Conservation (phyloP, 2,329 filamentous ascomycete species). For the Didymella arachidicola region DNA sequence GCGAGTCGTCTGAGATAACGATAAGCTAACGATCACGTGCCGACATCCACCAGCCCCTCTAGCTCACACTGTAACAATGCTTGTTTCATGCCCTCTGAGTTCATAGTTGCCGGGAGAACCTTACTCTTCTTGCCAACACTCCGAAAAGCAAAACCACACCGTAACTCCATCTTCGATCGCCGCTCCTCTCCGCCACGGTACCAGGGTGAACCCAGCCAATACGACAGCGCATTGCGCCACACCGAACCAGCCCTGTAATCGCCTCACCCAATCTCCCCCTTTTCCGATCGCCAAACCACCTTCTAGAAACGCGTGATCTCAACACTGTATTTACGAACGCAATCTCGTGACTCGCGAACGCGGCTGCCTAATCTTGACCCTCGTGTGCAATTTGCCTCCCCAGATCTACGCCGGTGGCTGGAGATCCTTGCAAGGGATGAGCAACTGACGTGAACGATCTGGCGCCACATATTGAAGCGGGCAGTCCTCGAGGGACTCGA, state of each 20-base stretch:
- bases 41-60: neutral
- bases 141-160: constrained; percentile 16
- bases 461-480: constrained; percentile 20
- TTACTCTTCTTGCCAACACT: constrained; percentile 3
- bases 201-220: constrained; percentile 22
- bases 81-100: neutral
- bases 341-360: constrained; percentile 10
- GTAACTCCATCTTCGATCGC: constrained; percentile 17
- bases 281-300: constrained; percentile 19
- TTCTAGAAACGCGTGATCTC: constrained; percentile 21
- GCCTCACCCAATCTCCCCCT: constrained; percentile 22
- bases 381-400: constrained; percentile 21
- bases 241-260: constrained; percentile 21
- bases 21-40: constrained; percentile 21
- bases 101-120: neutral
- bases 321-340: constrained; percentile 14
- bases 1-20: neutral
- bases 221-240: constrained; percentile 27
- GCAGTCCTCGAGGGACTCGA: constrained; percentile 3
- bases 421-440: constrained; percentile 28
- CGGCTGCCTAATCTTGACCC: constrained; percentile 14
- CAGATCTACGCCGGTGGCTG: constrained; percentile 22
- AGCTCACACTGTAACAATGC: neutral
- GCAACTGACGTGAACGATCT: constrained; percentile 13
- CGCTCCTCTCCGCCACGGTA: constrained; percentile 14